A percentile compares a stretch with the other conserved stretches of the same genome.
These are phyloP conservation scores for Biscutella laevigata DNA, from an alignment of 441 rosid genomes.

Conservation along the genomic window DNA sequence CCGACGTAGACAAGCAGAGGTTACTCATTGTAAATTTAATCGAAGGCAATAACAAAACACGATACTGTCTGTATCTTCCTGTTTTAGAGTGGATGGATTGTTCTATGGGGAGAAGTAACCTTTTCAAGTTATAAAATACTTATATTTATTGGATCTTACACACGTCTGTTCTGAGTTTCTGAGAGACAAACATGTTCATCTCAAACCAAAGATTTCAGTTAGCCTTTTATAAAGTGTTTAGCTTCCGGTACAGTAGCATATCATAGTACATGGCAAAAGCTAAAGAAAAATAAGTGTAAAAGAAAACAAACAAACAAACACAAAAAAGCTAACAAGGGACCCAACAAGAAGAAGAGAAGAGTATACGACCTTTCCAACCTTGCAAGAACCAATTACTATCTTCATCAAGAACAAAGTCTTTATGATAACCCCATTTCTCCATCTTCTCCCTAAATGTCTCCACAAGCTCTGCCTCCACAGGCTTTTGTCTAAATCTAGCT, in stretches of 20 bases:
- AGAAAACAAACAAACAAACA: conserved; percentile 8
- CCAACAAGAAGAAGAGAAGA: conserved; percentile 38
- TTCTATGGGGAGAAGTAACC: background rate
- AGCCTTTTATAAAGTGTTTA: background rate
- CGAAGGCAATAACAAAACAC: conserved; percentile 13
- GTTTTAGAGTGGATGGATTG: conserved; percentile 4
- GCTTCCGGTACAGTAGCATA: background rate
- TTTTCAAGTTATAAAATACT: too few species aligned
- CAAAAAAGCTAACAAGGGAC: conserved; percentile 17
- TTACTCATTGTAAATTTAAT: conserved; percentile 28
- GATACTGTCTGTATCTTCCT: conserved; percentile 9
- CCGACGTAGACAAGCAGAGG: conserved; percentile 33
- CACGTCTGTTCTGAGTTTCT: too few species aligned
- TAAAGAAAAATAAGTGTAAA: background rate
- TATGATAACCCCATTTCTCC: conserved; percentile 29
- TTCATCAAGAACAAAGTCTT: conserved; percentile 34
- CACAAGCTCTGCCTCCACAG: conserved; percentile 28
- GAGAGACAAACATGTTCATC: too few species aligned
- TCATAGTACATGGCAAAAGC: background rate
- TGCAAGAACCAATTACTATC: conserved; percentile 38
- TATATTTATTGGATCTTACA: too few species aligned
- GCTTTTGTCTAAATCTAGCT: conserved; percentile 34
- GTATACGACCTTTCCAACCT: conserved; percentile 42
- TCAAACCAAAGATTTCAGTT: background rate
- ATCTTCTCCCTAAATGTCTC: conserved; percentile 10